phyloP scores from a whole-genome alignment of 257 asterid species.

The Fraxinus quadrangulata region DNA sequence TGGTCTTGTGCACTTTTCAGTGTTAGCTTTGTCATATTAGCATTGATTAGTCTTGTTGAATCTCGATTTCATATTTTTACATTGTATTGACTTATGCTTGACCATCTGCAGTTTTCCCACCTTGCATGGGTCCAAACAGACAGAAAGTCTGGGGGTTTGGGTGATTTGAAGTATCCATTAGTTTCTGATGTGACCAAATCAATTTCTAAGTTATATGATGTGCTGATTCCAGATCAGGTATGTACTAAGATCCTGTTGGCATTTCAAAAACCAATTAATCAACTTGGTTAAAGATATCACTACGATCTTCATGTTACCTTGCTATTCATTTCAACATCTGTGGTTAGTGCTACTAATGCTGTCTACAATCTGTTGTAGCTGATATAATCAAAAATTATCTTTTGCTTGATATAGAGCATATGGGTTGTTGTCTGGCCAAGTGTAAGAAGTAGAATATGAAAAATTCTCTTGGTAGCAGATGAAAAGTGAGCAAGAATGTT shows the following conservation, averaged over 20 bases:
- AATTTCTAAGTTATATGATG: constrained; percentile 62
- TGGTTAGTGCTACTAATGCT: not conserved
- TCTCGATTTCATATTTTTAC: constrained; percentile 4
- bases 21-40: not conserved
- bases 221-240: constrained; percentile 83
- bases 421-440: not conserved
- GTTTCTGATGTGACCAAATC: constrained; percentile 89
- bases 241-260: not conserved
- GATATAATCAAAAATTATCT: not conserved
- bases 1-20: not conserved
- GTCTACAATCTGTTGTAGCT: not conserved
- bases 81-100: constrained; percentile 16
- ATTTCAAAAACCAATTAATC: not conserved
- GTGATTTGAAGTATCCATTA: constrained; percentile 85
- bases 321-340: not conserved
- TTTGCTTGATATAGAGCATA: not conserved
- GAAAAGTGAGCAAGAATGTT: not conserved
- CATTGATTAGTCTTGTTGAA: not conserved
- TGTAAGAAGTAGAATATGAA: not conserved
- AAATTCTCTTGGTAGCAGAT: not conserved
- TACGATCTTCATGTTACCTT: constrained; percentile 8
- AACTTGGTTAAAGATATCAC: not conserved
- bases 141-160: constrained; percentile 94
- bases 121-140: constrained; percentile 99
- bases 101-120: constrained; percentile 49